Evolutionary conservation across 257 asterid genomes (phyloP).

Genomic region (Solanum chilense): DNA sequence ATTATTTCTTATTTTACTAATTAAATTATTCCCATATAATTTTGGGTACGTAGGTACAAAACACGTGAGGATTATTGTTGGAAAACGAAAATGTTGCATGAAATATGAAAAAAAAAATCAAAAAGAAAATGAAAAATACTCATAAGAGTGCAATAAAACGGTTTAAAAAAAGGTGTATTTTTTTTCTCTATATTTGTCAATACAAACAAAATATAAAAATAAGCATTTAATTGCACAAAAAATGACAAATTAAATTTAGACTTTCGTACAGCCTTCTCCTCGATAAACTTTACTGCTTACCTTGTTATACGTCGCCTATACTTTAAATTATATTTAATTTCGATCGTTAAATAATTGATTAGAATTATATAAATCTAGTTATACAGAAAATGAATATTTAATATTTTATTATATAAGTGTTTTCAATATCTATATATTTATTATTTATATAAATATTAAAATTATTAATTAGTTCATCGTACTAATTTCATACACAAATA

Average conservation of each 20-base stretch:
- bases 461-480: rapidly evolving
- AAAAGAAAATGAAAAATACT: not conserved
- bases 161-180: not conserved
- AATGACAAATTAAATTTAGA: not conserved
- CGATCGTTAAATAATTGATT: rapidly evolving
- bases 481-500: no score
- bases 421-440: rapidly evolving
- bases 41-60: not conserved
- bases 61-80: not conserved
- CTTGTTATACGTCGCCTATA: not conserved
- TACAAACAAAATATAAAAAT: not conserved
- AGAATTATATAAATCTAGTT: rapidly evolving
- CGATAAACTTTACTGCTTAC: not conserved
- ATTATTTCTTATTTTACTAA: not conserved
- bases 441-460: rapidly evolving
- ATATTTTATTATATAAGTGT: no score
- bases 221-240: not conserved
- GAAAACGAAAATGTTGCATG: not conserved
- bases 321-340: not conserved
- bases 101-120: not conserved
- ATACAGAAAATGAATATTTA: no score
- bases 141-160: not conserved
- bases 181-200: not conserved
- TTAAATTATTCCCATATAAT: not conserved
- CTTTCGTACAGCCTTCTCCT: not conserved